Conservation (phyloP, 2,329 filamentous ascomycete genomes). For the Passalora sequoiae region DNA sequence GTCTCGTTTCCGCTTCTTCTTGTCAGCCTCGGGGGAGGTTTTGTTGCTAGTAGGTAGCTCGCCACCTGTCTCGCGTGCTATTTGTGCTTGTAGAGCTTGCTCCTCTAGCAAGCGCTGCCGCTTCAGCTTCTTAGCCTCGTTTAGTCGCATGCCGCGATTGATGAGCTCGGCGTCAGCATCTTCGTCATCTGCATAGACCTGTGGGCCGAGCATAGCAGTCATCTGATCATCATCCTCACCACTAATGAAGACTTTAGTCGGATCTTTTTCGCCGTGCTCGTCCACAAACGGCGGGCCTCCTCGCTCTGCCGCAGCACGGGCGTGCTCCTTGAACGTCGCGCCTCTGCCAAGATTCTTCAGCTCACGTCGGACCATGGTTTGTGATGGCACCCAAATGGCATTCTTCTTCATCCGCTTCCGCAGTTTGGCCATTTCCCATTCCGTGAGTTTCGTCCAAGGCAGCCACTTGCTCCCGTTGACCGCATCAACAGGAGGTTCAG, state of each 20-base stretch:
- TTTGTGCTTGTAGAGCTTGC: conserved; percentile 32
- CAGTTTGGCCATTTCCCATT: conserved; percentile 65
- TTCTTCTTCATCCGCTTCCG: conserved; percentile 91
- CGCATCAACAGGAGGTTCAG: conserved; percentile 56
- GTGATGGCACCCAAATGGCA: conserved; percentile 75
- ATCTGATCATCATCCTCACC: conserved; percentile 32
- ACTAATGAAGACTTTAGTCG: conserved; percentile 32
- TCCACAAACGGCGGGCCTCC: conserved; percentile 62
- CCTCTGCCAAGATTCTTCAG: conserved; percentile 64
- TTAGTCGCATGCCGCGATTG: conserved; percentile 71
- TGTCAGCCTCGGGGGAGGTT: conserved; percentile 18
- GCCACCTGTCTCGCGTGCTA: conserved; percentile 31
- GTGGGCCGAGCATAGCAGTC: conserved; percentile 30
- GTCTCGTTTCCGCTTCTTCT: conserved; percentile 51
- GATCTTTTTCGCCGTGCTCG: conserved; percentile 41
- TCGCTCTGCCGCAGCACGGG: conserved; percentile 55
- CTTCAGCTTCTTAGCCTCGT: conserved; percentile 71
- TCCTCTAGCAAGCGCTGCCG: conserved; percentile 55
- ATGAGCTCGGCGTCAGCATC: conserved; percentile 59
- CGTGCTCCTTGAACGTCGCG: conserved; percentile 38
- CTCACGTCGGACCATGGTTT: conserved; percentile 79
- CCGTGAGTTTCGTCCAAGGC: conserved; percentile 61
- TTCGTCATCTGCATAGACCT: conserved; percentile 31
- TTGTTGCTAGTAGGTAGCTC: conserved; percentile 15
- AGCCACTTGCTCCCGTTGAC: conserved; percentile 55